Percentiles rank a stretch among this genome's conserved stretches.
These are phyloP conservation scores for Coelastrella sp. DNA, from an alignment of 139 green algal genomes.

Conservation along the genomic window DNA sequence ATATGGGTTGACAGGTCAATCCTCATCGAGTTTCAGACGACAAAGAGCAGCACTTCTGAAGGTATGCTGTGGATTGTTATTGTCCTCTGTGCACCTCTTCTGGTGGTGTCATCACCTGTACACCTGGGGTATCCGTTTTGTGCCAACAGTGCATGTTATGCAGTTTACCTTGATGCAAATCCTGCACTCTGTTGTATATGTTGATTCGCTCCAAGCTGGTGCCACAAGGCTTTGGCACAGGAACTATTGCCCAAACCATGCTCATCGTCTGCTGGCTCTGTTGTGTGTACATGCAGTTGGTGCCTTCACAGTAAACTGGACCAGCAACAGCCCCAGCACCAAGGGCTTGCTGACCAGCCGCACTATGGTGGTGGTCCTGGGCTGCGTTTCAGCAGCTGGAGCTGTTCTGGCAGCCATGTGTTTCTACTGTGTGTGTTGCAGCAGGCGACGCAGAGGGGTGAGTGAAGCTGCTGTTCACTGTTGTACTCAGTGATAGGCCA, in stretches of 20 bases:
- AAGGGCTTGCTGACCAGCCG: not conserved
- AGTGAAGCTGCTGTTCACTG: not conserved
- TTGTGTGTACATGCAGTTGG: slow-evolving; percentile 10
- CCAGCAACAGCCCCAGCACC: not conserved
- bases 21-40: slow-evolving; percentile 36
- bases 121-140: no score
- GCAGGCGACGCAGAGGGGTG: slow-evolving; percentile 36
- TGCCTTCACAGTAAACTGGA: slow-evolving; percentile 8
- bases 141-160: no score
- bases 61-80: not conserved
- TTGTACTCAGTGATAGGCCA: no score
- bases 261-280: not conserved
- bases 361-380: slow-evolving; percentile 40
- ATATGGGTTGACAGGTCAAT: slow-evolving; percentile 17
- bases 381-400: slow-evolving; percentile 20
- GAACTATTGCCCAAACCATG: no score
- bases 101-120: not conserved
- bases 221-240: no score
- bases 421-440: slow-evolving; percentile 45
- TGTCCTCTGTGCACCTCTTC: no score
- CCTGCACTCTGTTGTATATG: no score
- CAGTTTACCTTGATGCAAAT: no score
- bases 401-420: slow-evolving; percentile 32
- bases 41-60: slow-evolving; percentile 3
- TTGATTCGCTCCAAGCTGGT: no score